Conservation (phyloP, 2,329 filamentous ascomycete species). For the Pseudocercospora vitis region DNA sequence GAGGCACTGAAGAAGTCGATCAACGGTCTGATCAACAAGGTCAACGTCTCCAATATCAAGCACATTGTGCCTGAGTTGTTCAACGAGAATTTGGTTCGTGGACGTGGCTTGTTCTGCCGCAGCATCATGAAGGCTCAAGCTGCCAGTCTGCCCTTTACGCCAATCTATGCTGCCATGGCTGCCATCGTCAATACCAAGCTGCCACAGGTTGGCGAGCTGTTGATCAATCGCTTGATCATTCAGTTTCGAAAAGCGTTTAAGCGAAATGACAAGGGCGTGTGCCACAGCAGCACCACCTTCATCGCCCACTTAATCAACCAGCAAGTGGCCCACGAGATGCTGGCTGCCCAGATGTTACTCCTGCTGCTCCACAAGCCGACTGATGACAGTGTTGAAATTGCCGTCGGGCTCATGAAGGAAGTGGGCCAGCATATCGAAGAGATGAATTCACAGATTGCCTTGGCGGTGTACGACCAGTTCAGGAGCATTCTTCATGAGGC, state of each 20-base stretch:
- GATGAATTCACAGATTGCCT: slow-evolving; percentile 84
- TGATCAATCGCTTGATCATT: slow-evolving; percentile 80
- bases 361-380: slow-evolving; percentile 93
- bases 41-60: slow-evolving; percentile 98
- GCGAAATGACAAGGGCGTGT: slow-evolving; percentile 95
- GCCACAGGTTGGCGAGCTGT: slow-evolving; percentile 87
- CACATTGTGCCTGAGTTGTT: slow-evolving; percentile 95
- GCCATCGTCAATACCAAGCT: slow-evolving; percentile 98
- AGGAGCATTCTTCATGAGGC: slow-evolving; percentile 92
- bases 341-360: slow-evolving; percentile 88
- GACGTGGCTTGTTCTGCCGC: slow-evolving; percentile 87
- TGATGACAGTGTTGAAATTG: slow-evolving; percentile 96
- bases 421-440: slow-evolving; percentile 93
- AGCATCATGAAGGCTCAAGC: slow-evolving; percentile 99
- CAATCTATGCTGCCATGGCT: slow-evolving; percentile 92
- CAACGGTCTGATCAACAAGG: slow-evolving; percentile 98
- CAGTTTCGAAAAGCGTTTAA: slow-evolving; percentile 96
- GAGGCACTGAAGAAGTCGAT: slow-evolving; percentile 98
- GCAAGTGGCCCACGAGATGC: slow-evolving; percentile 90
- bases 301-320: slow-evolving; percentile 94
- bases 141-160: slow-evolving; percentile 90
- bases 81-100: slow-evolving; percentile 87
- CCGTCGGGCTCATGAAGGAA: slow-evolving; percentile 87
- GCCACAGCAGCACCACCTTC: slow-evolving; percentile 88
- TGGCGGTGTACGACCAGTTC: slow-evolving; percentile 94